phyloP scores from a whole-genome alignment of 2,329 filamentous ascomycete genomes.

The Penicillium freii region DNA sequence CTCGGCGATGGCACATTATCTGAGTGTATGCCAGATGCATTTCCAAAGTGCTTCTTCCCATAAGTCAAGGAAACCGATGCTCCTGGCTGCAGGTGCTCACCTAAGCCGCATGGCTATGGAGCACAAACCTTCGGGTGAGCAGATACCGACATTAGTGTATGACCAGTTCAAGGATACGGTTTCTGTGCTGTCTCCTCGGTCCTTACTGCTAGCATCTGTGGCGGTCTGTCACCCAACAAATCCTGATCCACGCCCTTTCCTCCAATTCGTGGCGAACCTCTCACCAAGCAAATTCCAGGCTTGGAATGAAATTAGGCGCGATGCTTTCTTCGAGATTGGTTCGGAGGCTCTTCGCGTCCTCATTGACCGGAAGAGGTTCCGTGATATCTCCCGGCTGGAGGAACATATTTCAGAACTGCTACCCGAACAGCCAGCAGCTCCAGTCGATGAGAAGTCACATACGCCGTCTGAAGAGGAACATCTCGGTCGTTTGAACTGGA shows the following conservation, averaged over 20 bases:
- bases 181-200: constrained; percentile 22
- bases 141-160: constrained; percentile 32
- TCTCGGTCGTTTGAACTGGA: constrained; percentile 3
- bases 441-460: constrained; percentile 12
- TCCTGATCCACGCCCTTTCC: constrained; percentile 33
- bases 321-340: constrained; percentile 33
- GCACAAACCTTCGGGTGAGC: constrained; percentile 22
- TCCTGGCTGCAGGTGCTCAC: constrained; percentile 27
- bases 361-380: constrained; percentile 32
- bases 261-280: constrained; percentile 28
- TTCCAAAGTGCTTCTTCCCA: constrained; percentile 9
- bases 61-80: constrained; percentile 18
- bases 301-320: constrained; percentile 24
- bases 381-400: constrained; percentile 32
- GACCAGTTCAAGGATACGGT: constrained; percentile 32
- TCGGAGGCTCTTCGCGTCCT: constrained; percentile 42
- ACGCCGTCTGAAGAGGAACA: background rate
- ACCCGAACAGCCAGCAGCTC: constrained; percentile 21
- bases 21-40: constrained; percentile 26
- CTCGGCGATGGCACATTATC: constrained; percentile 33
- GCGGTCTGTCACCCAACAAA: constrained; percentile 40
- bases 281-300: constrained; percentile 20
- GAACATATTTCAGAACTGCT: constrained; percentile 33
- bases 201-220: constrained; percentile 31
- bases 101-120: constrained; percentile 29